Evolutionary conservation across 1,284 basidiomycete species (phyloP).

Genomic region (Pyrrhoderma noxium): DNA sequence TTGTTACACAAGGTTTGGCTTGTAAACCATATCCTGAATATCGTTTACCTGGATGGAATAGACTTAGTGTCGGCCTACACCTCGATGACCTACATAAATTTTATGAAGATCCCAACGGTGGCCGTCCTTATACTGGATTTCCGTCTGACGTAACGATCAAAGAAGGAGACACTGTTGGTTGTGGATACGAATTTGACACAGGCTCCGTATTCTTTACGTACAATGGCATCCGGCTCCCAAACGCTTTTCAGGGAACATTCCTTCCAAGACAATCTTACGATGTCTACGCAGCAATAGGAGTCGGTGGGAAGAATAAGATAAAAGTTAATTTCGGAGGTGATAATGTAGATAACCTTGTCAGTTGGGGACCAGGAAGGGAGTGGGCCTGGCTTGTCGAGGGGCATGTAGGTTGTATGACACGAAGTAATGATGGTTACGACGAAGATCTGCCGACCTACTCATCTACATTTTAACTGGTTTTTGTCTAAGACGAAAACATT

Average conservation of each 20-base stretch:
- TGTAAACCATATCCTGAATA: conserved; percentile 58
- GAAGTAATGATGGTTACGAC: conserved; percentile 23
- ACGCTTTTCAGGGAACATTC: conserved; percentile 54
- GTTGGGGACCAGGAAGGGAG: conserved; percentile 57
- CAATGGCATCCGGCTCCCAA: conserved; percentile 50
- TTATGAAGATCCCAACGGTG: conserved; percentile 59
- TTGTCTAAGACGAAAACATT: too few relatives aligned
- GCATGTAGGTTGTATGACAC: conserved; percentile 38
- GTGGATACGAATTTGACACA: conserved; percentile 50
- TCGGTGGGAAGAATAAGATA: conserved; percentile 46
- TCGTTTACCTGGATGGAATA: conserved; percentile 67
- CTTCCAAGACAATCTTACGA: conserved; percentile 43
- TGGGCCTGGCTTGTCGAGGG: conserved; percentile 54
- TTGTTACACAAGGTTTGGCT: conserved; percentile 41
- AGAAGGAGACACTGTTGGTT: conserved; percentile 49
- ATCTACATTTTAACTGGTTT: too few relatives aligned
- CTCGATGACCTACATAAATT: conserved; percentile 67
- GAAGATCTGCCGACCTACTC: conserved; percentile 29
- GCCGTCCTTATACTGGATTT: conserved; percentile 38
- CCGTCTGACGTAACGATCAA: conserved; percentile 28
- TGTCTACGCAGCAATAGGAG: conserved; percentile 58
- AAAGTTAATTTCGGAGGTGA: conserved; percentile 60
- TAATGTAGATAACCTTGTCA: conserved; percentile 30
- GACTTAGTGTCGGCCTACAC: conserved; percentile 56
- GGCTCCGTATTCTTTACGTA: conserved; percentile 58